Conservation (phyloP, 108 stramenopile species). For the Schizochytrium sp. region DNA sequence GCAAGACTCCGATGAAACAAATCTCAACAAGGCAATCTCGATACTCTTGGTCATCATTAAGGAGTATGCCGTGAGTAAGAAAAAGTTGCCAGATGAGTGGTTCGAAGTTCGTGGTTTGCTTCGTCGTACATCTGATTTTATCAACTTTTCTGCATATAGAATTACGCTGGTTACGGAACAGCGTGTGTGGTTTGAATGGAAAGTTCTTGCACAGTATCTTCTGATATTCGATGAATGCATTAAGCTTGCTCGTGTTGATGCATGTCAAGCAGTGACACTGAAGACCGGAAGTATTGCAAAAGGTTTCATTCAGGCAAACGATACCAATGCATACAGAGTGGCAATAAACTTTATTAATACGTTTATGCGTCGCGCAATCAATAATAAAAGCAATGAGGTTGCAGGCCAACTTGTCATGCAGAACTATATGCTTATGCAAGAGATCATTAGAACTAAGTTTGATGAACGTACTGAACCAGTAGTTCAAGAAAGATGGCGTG, state of each 20-base stretch:
- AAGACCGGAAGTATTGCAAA: slow-evolving; percentile 47
- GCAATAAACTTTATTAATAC: slow-evolving; percentile 55
- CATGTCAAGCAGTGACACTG: slow-evolving; percentile 1
- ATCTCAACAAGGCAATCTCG: slow-evolving; percentile 10
- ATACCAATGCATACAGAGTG: slow-evolving; percentile 28
- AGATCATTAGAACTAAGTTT: background rate
- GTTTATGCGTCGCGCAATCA: slow-evolving; percentile 53
- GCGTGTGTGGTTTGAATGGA: slow-evolving; percentile 51
- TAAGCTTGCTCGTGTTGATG: background rate
- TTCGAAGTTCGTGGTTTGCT: slow-evolving; percentile 21
- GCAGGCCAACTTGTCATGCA: background rate
- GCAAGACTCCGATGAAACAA: slow-evolving; percentile 35
- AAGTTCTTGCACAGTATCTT: slow-evolving; percentile 41
- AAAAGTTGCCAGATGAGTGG: slow-evolving; percentile 5
- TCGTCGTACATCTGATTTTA: slow-evolving; percentile 54
- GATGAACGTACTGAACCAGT: background rate
- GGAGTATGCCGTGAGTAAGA: background rate
- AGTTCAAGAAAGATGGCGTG: background rate
- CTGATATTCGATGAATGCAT: slow-evolving; percentile 46
- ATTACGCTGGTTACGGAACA: slow-evolving; percentile 1
- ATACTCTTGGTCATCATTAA: slow-evolving; percentile 18
- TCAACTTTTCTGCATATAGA: slow-evolving; percentile 47
- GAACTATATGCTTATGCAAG: background rate
- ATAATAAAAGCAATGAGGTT: slow-evolving; percentile 15
- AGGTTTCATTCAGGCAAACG: slow-evolving; percentile 9